A percentile compares a stretch with the other conserved stretches of the same genome.
Conservation (phyloP, 2,329 filamentous ascomycete species). For the Pseudogymnoascus sp. region DNA sequence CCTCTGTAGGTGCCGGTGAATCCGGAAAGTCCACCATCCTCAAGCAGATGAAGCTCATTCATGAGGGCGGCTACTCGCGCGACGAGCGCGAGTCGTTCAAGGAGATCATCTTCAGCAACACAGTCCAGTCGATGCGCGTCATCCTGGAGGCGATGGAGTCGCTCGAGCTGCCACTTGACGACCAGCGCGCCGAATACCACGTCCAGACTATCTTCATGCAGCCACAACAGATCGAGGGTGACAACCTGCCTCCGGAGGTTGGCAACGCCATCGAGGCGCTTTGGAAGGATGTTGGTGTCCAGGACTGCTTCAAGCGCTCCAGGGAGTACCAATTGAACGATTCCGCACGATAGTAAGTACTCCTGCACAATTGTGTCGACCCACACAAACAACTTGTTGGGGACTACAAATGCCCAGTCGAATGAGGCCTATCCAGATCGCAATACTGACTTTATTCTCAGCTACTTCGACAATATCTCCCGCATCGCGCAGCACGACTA, state of each 20-base stretch:
- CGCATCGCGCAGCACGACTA: slow-evolving; percentile 69
- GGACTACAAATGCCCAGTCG: no score
- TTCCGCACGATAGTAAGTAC: slow-evolving; percentile 80
- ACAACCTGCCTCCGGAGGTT: slow-evolving; percentile 71
- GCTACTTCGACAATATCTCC: slow-evolving; percentile 76
- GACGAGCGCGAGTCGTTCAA: slow-evolving; percentile 94
- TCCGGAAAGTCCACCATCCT: slow-evolving; percentile 91
- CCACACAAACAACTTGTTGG: no score
- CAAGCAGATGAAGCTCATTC: slow-evolving; percentile 98
- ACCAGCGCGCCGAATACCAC: slow-evolving; percentile 35
- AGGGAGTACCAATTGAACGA: slow-evolving; percentile 89
- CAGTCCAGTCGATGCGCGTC: slow-evolving; percentile 86
- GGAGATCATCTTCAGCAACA: slow-evolving; percentile 90
- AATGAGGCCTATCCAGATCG: neutral
- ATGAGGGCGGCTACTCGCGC: slow-evolving; percentile 96
- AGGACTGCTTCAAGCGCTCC: slow-evolving; percentile 77
- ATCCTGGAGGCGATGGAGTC: slow-evolving; percentile 88
- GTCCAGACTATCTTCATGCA: slow-evolving; percentile 33
- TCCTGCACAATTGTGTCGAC: no score
- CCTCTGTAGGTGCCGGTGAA: slow-evolving; percentile 63
- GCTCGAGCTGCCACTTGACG: slow-evolving; percentile 70
- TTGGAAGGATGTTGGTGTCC: slow-evolving; percentile 79
- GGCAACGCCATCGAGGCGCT: slow-evolving; percentile 72
- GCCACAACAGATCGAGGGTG: slow-evolving; percentile 60
- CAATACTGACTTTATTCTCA: slow-evolving; percentile 29